Conservation (phyloP, 208 protist genomes). For the Herpetomonas tarakana region DNA sequence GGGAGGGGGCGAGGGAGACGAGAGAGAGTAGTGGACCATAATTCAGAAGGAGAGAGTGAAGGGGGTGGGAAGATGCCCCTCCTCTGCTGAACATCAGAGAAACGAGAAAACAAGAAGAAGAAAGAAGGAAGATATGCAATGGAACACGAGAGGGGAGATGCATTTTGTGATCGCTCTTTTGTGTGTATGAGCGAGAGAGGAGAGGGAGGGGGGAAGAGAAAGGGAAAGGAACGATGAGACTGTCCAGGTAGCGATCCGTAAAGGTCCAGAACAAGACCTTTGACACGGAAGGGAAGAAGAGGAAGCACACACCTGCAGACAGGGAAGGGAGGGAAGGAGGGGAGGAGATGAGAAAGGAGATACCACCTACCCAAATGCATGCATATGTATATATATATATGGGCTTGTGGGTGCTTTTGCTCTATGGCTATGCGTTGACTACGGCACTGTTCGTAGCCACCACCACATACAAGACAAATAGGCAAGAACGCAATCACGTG, state of each 20-base stretch:
- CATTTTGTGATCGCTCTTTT: not conserved
- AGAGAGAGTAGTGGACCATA: too few species aligned
- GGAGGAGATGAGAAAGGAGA: constrained; percentile 9
- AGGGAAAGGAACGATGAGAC: not conserved
- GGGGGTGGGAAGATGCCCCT: too few species aligned
- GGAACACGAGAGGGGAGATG: too few species aligned
- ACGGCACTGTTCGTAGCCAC: too few species aligned
- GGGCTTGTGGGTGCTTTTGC: constrained; percentile 8
- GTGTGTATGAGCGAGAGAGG: not conserved
- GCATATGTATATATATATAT: constrained; percentile 5
- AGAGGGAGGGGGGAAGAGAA: not conserved
- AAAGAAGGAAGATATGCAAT: not conserved
- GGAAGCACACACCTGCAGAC: not conserved
- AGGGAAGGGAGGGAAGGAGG: constrained; percentile 3
- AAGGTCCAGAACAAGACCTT: too few species aligned
- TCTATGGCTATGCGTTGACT: not conserved
- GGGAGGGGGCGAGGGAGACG: too few species aligned
- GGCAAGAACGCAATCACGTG: not conserved
- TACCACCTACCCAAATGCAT: not conserved
- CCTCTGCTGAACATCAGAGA: too few species aligned
- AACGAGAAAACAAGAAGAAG: not conserved
- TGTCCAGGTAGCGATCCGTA: too few species aligned
- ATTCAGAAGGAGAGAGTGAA: too few species aligned
- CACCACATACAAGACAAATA: not conserved
- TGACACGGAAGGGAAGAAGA: constrained; percentile 8